Percentiles rank a stretch among this genome's conserved stretches.
These are phyloP conservation scores for Colletotrichum gigasporum DNA, from an alignment of 2,329 filamentous ascomycete genomes.

Conservation along the genomic window DNA sequence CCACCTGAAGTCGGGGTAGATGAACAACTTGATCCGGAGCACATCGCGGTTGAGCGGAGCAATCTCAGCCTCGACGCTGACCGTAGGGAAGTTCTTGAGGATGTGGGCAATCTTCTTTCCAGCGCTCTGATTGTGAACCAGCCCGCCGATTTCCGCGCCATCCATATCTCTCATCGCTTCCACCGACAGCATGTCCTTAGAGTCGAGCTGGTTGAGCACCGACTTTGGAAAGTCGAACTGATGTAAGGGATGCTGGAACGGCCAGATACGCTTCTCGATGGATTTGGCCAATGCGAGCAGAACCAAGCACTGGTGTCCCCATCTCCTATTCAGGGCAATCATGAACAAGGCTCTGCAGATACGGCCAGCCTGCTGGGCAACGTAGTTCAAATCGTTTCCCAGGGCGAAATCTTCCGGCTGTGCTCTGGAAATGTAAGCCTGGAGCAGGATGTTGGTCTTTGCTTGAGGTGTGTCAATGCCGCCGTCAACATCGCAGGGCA, in stretches of 20 bases:
- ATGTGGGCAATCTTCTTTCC: conserved; percentile 84
- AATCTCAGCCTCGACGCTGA: conserved; percentile 92
- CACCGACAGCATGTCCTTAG: conserved; percentile 80
- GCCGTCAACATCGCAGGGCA: conserved; percentile 83
- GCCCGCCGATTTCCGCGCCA: conserved; percentile 83
- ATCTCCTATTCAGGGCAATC: conserved; percentile 93
- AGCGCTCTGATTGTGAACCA: conserved; percentile 91
- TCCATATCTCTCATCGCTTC: conserved; percentile 95
- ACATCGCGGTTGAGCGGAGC: conserved; percentile 96
- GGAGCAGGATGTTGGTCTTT: conserved; percentile 95
- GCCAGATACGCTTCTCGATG: conserved; percentile 95
- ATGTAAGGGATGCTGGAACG: conserved; percentile 91
- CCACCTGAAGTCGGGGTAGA: conserved; percentile 93
- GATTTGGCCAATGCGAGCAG: conserved; percentile 93
- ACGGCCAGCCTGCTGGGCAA: conserved; percentile 93
- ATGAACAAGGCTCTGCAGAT: conserved; percentile 97
- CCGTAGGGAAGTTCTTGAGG: conserved; percentile 89
- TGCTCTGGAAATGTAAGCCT: conserved; percentile 90
- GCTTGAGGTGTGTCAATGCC: conserved; percentile 77
- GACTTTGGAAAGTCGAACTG: conserved; percentile 92
- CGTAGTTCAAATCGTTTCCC: conserved; percentile 90
- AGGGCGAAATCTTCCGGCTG: conserved; percentile 94
- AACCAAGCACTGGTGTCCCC: conserved; percentile 95
- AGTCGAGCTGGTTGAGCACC: conserved; percentile 84
- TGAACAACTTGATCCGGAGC: conserved; percentile 84